A percentile compares a stretch with the other conserved stretches of the same genome.
Conservation (phyloP, 164 flowering plant species). For the Tinospora cordifolia region DNA sequence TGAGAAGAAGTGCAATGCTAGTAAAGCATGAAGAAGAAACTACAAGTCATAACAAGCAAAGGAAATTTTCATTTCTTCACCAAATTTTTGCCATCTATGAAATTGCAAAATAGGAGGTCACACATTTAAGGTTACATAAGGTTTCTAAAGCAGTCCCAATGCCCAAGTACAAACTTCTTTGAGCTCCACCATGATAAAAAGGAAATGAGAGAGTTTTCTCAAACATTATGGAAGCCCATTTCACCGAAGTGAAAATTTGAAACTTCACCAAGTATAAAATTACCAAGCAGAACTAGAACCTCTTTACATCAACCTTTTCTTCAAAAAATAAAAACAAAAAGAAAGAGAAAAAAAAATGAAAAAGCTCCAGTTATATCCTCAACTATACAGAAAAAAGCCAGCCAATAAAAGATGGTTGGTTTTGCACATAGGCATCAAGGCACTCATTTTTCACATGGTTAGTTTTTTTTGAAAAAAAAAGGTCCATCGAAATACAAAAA, state of each 20-base stretch:
- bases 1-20: no score
- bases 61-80: no score
- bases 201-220: background rate
- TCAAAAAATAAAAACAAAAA: no score
- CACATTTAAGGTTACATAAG: background rate
- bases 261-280: background rate
- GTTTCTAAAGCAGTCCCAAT: background rate
- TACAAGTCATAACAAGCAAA: no score
- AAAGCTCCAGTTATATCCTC: background rate
- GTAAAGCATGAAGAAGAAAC: no score
- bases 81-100: no score
- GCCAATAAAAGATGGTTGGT: background rate
- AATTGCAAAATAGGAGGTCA: no score
- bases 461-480: background rate
- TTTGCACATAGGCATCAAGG: background rate
- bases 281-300: background rate
- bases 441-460: background rate
- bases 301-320: no score
- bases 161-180: background rate
- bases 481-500: background rate
- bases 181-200: background rate
- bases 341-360: background rate
- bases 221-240: background rate
- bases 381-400: conserved; percentile 10
- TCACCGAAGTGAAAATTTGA: background rate